Base-by-base conservation (phyloP, 1,284 basidiomycete species). In the Vanrija sp. region DNA sequence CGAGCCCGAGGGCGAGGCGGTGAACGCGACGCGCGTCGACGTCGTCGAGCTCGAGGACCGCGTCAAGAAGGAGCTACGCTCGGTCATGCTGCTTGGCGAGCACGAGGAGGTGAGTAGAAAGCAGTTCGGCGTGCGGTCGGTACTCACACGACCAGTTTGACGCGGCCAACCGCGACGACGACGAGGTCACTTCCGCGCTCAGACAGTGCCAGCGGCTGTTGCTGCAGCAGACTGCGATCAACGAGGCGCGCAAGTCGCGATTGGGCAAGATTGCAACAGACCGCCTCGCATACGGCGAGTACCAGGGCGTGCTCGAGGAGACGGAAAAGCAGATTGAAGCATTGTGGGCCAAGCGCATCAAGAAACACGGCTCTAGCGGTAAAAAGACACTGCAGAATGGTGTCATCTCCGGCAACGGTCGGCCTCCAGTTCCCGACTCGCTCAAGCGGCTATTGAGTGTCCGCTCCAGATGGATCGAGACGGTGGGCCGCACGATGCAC, bases 151-250 rank as follows among this genome's bases (percentile, higher is more conserved):
- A 15, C 6, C 62, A 92, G 88, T 86, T 86, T 51, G 85, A 92
- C 69, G 88, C 84, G 64, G 78, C 83, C 2, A 80, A 84, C 43
- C 83, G 86, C 48, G 86, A 91, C 41, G 94, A 97, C 67, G 94
- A 98, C 73, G 92, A 94, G 47, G 89, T 98, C 54, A 87, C 92
- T 3, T 85, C 88, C 3, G 88, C 91, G 1, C 82, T 98, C 2
- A 86, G 95, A 1, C 85, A 89, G 55, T 89, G 89, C 25, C 94
- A 98, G 72, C 79, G 81, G n/a, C 84, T 89, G 61, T 80, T 98
- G 4, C 83, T 86, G 6, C 79, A 78, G 6, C 88, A 96, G 51
- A 80, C 87, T 2, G 81, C 84, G 8, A 80, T 84, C 55, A 98
- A 98, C 78, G 89, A 90, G 65, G 82, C 83, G 12, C 87, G 94